Percentiles rank a stretch among this genome's conserved stretches.
Conservation (phyloP, 129 eudicot species). For the Flaveria linearis region DNA sequence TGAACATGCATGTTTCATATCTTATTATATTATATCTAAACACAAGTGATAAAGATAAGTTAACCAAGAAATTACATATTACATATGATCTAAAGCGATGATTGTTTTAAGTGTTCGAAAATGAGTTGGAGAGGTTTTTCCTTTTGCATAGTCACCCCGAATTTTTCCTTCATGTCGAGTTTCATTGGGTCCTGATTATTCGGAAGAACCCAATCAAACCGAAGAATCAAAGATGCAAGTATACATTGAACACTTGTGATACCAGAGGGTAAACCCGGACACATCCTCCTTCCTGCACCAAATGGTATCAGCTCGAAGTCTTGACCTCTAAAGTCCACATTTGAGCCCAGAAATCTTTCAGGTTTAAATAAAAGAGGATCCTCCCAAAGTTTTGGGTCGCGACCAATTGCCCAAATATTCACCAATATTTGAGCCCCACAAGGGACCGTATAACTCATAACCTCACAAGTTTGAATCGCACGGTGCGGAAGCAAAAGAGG, state of each 20-base stretch:
- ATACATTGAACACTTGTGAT: constrained; percentile 23
- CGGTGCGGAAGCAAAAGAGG: constrained; percentile 34
- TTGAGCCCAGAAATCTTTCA: constrained; percentile 28
- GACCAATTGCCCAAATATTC: constrained; percentile 37
- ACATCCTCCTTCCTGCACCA: constrained; percentile 43
- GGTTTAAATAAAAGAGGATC: constrained; percentile 35
- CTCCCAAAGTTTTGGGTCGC: constrained; percentile 33
- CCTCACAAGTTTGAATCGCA: constrained; percentile 19
- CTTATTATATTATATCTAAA: too few relatives aligned
- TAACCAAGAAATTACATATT: neutral
- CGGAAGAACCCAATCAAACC: constrained; percentile 35
- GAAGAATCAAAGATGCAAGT: constrained; percentile 36
- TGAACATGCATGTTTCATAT: too few relatives aligned
- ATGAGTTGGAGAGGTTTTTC: constrained; percentile 39
- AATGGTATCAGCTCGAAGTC: constrained; percentile 29
- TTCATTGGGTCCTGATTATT: constrained; percentile 15
- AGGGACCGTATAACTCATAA: constrained; percentile 39
- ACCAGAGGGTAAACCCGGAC: constrained; percentile 31
- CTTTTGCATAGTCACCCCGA: constrained; percentile 35
- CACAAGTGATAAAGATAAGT: neutral
- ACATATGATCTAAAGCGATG: too few relatives aligned
- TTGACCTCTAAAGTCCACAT: constrained; percentile 24
- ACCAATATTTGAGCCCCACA: constrained; percentile 17
- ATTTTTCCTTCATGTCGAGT: constrained; percentile 46
- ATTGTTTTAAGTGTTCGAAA: neutral